Conservation (phyloP, 495 filamentous ascomycete species). For the Clohesyomyces aquaticus region DNA sequence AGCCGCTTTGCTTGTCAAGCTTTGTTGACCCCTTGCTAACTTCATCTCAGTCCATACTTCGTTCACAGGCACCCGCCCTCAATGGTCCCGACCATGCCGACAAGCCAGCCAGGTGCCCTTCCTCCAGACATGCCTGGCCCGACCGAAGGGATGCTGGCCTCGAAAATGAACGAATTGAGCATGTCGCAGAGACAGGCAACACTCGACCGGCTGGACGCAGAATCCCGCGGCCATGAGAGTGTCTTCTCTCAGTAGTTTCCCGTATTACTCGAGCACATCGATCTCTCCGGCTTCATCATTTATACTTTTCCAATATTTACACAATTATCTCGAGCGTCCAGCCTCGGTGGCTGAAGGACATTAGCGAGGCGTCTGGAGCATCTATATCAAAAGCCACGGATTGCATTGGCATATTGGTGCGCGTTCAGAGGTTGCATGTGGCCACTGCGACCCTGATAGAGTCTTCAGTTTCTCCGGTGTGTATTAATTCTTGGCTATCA, state of each 20-base stretch:
- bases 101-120: constrained; percentile 51
- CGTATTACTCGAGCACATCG: too few species aligned
- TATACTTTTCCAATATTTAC: constrained; percentile 7
- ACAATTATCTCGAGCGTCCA: constrained; percentile 10
- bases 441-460: background rate
- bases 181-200: constrained; percentile 50
- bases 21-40: constrained; percentile 18
- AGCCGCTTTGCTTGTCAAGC: constrained; percentile 8
- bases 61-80: constrained; percentile 54
- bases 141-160: constrained; percentile 50
- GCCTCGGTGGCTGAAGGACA: constrained; percentile 4
- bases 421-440: constrained; percentile 30
- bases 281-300: too few species aligned
- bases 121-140: constrained; percentile 50
- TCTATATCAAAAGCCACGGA: constrained; percentile 8
- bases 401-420: constrained; percentile 32
- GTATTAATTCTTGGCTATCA: constrained; percentile 3
- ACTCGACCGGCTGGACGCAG: constrained; percentile 55
- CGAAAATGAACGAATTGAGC: constrained; percentile 54
- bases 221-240: constrained; percentile 52
- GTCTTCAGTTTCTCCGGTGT: constrained; percentile 7
- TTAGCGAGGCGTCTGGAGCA: constrained; percentile 40
- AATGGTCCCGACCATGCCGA: constrained; percentile 47
- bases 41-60: constrained; percentile 51
- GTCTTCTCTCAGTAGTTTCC: constrained; percentile 48